Conservation (phyloP, 306 rosid species). For the Lathyrus aphaca region DNA sequence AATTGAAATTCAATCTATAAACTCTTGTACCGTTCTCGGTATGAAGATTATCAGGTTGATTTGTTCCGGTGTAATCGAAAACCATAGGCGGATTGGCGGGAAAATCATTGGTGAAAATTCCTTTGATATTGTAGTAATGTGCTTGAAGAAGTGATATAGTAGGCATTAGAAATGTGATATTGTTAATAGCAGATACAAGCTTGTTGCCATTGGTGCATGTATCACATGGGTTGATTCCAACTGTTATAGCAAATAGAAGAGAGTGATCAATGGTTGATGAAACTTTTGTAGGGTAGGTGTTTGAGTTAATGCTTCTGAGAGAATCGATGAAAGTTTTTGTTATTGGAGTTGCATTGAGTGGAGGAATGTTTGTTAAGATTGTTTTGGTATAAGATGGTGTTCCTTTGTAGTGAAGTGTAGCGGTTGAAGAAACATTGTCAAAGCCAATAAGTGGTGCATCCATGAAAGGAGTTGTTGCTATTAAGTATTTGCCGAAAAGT, state of each 20-base stretch:
- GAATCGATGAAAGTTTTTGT: slow-evolving; percentile 50
- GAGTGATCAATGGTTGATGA: slow-evolving; percentile 57
- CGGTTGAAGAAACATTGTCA: slow-evolving; percentile 62
- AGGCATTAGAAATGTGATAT: slow-evolving; percentile 62
- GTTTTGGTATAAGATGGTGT: slow-evolving; percentile 45
- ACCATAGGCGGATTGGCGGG: slow-evolving; percentile 58
- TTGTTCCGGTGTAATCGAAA: slow-evolving; percentile 61
- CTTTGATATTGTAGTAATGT: slow-evolving; percentile 56
- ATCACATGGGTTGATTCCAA: slow-evolving; percentile 61
- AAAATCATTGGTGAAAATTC: slow-evolving; percentile 68
- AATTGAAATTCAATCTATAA: slow-evolving; percentile 54
- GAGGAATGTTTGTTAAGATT: slow-evolving; percentile 53
- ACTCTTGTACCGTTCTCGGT: slow-evolving; percentile 62
- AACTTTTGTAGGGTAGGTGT: slow-evolving; percentile 62
- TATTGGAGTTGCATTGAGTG: slow-evolving; percentile 61
- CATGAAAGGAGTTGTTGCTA: slow-evolving; percentile 74
- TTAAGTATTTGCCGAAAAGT: slow-evolving; percentile 60
- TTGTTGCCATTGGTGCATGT: slow-evolving; percentile 48
- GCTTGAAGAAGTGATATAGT: slow-evolving; percentile 69
- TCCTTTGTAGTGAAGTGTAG: slow-evolving; percentile 60
- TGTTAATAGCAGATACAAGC: slow-evolving; percentile 61
- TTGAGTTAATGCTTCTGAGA: slow-evolving; percentile 68
- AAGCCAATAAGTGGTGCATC: slow-evolving; percentile 68
- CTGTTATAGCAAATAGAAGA: slow-evolving; percentile 57
- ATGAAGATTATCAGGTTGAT: slow-evolving; percentile 54